Base-by-base conservation (phyloP, 352 stramenopile genomes). In the Pythium chondricola region DNA sequence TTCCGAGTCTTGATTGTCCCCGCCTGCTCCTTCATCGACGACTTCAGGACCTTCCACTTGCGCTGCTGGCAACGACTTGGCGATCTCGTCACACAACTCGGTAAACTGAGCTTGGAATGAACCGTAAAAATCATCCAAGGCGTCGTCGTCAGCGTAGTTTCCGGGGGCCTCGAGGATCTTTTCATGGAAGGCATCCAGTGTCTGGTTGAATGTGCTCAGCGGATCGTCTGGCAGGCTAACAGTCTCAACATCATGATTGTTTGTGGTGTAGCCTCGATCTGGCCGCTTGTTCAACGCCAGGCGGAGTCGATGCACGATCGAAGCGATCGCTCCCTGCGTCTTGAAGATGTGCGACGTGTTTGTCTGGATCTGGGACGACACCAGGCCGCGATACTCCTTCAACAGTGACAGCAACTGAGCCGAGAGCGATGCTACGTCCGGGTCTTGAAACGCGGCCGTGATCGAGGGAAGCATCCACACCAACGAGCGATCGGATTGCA, bases 281-380 rank as follows among this genome's bases (percentile, higher is more conserved):
- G 27, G 18, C 17, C 31, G 18, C 1, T 35, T 40, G 2, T 22
- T 26, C 2, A 44, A 22, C 6, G 52, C 35, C 26, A 58, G 49
- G 0, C 54, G 47, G 2, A 72, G 45, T 16, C 67, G 48, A 8
- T 76, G 62, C 2, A 71, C 55, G 10, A 72, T 40, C 14, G 58
- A 52, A 20, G 70, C 70, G 18, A 82, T 58, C 4, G 51, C 30
- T 2, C 65, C 67, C 38, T 82, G 70, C 11, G 62, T 73, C 4
- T 63, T 56, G 25, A 76, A 78, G n/a, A 82, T 72, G 4, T 71
- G 61, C n/a, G 56, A 35, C 11, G 62, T 68, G 39, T 69, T 74
- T 2, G 61, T 55, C 39, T 74, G 56, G 26, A 79, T 72, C 22
- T 78, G 63, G 2, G 62, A 44, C 3, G 62, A 68, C n/a, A 82